phyloP scores from a whole-genome alignment of 1,284 basidiomycete species.

The Omphalotus olearius region DNA sequence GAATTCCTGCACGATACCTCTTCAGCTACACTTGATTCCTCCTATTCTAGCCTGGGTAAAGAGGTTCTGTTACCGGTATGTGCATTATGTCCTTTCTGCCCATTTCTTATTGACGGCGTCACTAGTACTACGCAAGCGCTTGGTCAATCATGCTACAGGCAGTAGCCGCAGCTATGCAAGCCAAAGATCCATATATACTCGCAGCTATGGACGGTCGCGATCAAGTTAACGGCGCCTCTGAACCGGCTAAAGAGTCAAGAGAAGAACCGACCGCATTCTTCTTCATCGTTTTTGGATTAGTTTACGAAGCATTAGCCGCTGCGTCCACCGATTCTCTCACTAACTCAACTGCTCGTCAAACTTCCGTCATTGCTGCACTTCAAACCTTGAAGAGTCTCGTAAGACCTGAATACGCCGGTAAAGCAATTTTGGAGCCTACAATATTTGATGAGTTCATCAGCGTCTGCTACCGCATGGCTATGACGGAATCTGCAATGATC shows the following conservation, averaged over 20 bases:
- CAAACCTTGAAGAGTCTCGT: conserved; percentile 80
- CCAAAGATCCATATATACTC: conserved; percentile 63
- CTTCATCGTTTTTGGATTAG: conserved; percentile 87
- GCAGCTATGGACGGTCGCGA: conserved; percentile 82
- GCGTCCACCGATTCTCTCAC: conserved; percentile 56
- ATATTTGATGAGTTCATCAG: conserved; percentile 91
- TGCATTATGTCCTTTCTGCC: conserved; percentile 13
- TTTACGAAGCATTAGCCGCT: conserved; percentile 84
- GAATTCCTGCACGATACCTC: conserved; percentile 75
- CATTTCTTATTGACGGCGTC: neutral
- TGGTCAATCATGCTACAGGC: conserved; percentile 89
- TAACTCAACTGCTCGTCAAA: conserved; percentile 34
- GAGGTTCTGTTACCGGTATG: conserved; percentile 87
- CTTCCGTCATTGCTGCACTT: conserved; percentile 67
- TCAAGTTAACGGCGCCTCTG: conserved; percentile 21
- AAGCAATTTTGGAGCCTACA: conserved; percentile 72
- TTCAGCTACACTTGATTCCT: conserved; percentile 72
- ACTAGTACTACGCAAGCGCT: conserved; percentile 83
- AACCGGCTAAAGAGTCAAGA: conserved; percentile 30
- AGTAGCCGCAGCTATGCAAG: conserved; percentile 76
- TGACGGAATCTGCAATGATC: conserved; percentile 77
- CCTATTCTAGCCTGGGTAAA: conserved; percentile 83
- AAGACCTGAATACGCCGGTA: conserved; percentile 75
- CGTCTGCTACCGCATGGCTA: conserved; percentile 84
- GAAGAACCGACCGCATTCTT: conserved; percentile 82